Conservation (phyloP, 1,284 basidiomycete genomes). For the Amylostereum chailletii region DNA sequence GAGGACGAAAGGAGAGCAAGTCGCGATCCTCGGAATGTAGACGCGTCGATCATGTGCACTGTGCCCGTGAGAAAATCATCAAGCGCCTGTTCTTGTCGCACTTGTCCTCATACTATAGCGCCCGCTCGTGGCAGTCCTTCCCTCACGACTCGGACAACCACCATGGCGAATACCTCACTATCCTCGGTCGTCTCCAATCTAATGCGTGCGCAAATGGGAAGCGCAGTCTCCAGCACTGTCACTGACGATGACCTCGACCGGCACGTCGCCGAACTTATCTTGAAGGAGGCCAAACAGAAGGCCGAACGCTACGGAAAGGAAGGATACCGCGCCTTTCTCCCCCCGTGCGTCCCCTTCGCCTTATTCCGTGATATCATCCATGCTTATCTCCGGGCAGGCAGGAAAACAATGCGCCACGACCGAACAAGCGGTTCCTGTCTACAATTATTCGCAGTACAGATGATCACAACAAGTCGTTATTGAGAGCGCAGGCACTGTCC, state of each 20-base stretch:
- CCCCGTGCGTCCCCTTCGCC: constrained; percentile 22
- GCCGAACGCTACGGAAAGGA: constrained; percentile 63
- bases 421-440: constrained; percentile 89
- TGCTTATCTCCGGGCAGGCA: background rate
- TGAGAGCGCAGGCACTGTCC: constrained; percentile 68
- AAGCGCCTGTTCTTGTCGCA: no score
- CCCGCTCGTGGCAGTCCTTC: background rate
- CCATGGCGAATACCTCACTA: constrained; percentile 41
- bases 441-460: constrained; percentile 87
- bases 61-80: no score
- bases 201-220: constrained; percentile 74
- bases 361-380: constrained; percentile 6
- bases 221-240: constrained; percentile 53
- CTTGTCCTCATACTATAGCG: no score
- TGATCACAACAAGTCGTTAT: constrained; percentile 82
- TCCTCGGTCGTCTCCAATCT: constrained; percentile 82
- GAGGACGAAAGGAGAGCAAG: background rate
- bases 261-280: constrained; percentile 81
- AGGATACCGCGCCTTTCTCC: constrained; percentile 63
- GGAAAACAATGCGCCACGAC: constrained; percentile 61
- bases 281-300: constrained; percentile 86
- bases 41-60: no score
- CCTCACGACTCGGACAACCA: background rate
- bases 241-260: constrained; percentile 81
- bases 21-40: no score